phyloP scores from a whole-genome alignment of 2,329 filamentous ascomycete genomes.

The Magnaporthiopsis poae region DNA sequence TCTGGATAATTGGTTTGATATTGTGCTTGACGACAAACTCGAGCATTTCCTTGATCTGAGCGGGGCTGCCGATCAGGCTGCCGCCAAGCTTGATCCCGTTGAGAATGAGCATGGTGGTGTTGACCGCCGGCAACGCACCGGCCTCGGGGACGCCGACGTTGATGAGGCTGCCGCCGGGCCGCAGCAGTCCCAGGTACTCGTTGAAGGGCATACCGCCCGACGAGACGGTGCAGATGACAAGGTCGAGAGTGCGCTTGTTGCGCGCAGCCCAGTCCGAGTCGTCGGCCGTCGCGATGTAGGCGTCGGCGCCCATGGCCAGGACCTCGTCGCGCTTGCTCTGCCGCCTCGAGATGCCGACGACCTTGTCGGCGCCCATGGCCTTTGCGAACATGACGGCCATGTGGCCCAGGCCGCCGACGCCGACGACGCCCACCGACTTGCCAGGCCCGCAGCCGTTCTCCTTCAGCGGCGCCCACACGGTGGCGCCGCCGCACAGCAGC shows the following conservation, averaged over 20 bases:
- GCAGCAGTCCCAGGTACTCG: conserved; percentile 53
- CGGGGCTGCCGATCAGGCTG: conserved; percentile 37
- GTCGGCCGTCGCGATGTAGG: conserved; percentile 28
- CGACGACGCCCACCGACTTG: conserved; percentile 12
- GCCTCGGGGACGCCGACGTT: conserved; percentile 57
- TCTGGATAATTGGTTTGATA: conserved; percentile 47
- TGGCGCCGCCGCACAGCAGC: conserved; percentile 17
- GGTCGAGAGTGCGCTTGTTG: conserved; percentile 41
- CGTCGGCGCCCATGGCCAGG: conserved; percentile 12
- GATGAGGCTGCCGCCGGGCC: conserved; percentile 57
- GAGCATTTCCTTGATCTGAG: conserved; percentile 55
- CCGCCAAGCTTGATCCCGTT: conserved; percentile 45
- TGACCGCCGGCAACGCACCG: conserved; percentile 31
- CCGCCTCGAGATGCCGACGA: conserved; percentile 13
- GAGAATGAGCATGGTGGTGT: conserved; percentile 46
- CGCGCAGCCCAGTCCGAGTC: conserved; percentile 46
- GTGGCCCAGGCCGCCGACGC: conserved; percentile 15
- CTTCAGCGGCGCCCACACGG: conserved; percentile 12
- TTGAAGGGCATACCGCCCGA: conserved; percentile 46
- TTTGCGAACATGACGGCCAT: conserved; percentile 14
- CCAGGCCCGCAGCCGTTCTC: conserved; percentile 10
- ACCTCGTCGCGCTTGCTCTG: conserved; percentile 12
- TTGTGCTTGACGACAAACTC: conserved; percentile 48
- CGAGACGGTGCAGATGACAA: conserved; percentile 52
- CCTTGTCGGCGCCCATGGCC: conserved; percentile 14